Evolutionary conservation across 208 protist species (phyloP).

Genomic region (Trypanosoma vivax): DNA sequence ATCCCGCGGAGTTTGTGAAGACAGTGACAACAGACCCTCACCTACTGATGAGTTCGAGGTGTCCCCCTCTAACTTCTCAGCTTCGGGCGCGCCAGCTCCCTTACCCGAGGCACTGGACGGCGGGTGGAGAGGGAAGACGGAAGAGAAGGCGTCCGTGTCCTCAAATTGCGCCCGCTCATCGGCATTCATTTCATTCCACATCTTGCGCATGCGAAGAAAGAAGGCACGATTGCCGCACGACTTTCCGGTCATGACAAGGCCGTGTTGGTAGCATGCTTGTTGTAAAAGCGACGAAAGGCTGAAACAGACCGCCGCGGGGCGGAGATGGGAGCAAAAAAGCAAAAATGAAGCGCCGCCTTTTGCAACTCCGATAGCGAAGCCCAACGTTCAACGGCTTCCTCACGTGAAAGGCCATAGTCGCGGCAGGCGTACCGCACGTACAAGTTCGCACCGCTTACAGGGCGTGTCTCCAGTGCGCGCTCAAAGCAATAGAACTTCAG

Average conservation of each 20-base stretch:
- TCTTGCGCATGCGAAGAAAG: slow-evolving; percentile 46
- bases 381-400: slow-evolving; percentile 35
- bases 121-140: slow-evolving; percentile 39
- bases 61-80: too few species aligned
- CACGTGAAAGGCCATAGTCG: slow-evolving; percentile 63
- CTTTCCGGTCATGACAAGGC: slow-evolving; percentile 28
- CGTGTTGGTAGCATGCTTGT: slow-evolving; percentile 41
- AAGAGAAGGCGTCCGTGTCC: slow-evolving; percentile 31
- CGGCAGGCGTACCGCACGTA: slow-evolving; percentile 54
- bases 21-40: too few species aligned
- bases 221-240: slow-evolving; percentile 51
- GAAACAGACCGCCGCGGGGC: slow-evolving; percentile 5
- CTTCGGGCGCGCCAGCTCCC: background rate
- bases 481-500: slow-evolving; percentile 55
- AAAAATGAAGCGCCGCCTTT: slow-evolving; percentile 70
- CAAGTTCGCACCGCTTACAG: slow-evolving; percentile 40
- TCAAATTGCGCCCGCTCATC: slow-evolving; percentile 54
- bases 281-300: slow-evolving; percentile 62
- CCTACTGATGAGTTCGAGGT: too few species aligned
- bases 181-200: slow-evolving; percentile 43
- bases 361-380: slow-evolving; percentile 53
- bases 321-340: slow-evolving; percentile 64
- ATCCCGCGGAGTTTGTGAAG: too few species aligned
- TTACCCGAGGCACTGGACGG: background rate
- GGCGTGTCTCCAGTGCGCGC: slow-evolving; percentile 12